Evolutionary conservation across 2,329 filamentous ascomycete species (phyloP).

Genomic region (Periconia macrospinosa): DNA sequence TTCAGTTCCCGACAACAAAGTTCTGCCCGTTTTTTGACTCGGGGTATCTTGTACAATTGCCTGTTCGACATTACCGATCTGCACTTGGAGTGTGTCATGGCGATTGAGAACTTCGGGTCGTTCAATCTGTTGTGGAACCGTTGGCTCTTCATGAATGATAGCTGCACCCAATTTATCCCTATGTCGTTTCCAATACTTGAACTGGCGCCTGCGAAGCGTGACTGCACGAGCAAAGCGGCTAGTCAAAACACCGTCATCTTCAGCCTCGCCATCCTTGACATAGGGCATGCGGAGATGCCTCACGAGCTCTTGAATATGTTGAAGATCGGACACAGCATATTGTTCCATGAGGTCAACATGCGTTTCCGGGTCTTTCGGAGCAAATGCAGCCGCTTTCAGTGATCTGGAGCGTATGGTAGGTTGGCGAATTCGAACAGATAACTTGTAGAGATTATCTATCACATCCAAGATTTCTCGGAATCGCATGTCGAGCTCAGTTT

Average conservation of each 20-base stretch:
- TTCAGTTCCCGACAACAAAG: slow-evolving; percentile 41
- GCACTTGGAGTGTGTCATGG: slow-evolving; percentile 18
- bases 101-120: slow-evolving; percentile 9
- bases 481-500: slow-evolving; percentile 38
- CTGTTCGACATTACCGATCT: slow-evolving; percentile 7
- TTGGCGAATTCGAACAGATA: slow-evolving; percentile 40
- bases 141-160: slow-evolving; percentile 21
- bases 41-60: slow-evolving; percentile 15
- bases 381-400: slow-evolving; percentile 38
- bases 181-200: slow-evolving; percentile 40
- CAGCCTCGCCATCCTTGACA: not conserved
- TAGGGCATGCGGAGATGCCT: slow-evolving; percentile 21
- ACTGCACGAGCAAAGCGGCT: slow-evolving; percentile 31
- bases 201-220: slow-evolving; percentile 39
- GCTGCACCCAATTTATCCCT: slow-evolving; percentile 36
- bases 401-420: slow-evolving; percentile 38
- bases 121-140: slow-evolving; percentile 1
- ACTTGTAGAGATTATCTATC: slow-evolving; percentile 41
- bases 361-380: slow-evolving; percentile 38
- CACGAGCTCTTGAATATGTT: slow-evolving; percentile 35
- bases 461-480: slow-evolving; percentile 41
- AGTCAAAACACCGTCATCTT: slow-evolving; percentile 21
- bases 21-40: slow-evolving; percentile 37
- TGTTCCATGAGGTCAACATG: slow-evolving; percentile 35
- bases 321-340: slow-evolving; percentile 34